These are phyloP conservation scores for Sugiyamaella sp. DNA, from an alignment of 1,139 yeast species.

Conservation along the genomic window DNA sequence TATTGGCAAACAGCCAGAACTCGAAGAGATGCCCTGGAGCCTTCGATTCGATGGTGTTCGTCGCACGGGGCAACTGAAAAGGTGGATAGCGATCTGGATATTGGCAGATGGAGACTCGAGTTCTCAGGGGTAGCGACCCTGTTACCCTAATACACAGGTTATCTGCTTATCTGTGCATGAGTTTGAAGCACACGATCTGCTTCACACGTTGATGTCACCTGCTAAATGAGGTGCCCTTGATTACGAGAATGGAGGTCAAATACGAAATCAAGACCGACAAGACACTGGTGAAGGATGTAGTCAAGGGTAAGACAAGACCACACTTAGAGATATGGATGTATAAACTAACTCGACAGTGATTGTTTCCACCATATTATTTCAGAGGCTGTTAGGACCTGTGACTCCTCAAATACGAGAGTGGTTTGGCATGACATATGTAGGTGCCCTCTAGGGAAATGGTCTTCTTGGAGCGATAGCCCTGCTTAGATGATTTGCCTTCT, in stretches of 20 bases:
- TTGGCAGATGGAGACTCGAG: no score
- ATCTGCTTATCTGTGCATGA: constrained; percentile 4
- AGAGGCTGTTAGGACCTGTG: constrained; percentile 68
- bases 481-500: no score
- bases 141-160: no score
- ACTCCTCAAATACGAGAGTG: constrained; percentile 54
- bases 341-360: constrained; percentile 46
- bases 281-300: constrained; percentile 42
- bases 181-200: no score
- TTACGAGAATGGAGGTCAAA: constrained; percentile 42
- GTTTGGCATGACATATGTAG: constrained; percentile 46
- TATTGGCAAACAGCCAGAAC: no score
- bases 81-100: no score
- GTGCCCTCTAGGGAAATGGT: no score
- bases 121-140: no score
- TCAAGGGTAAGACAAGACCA: constrained; percentile 38
- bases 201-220: background rate
- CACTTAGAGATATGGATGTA: background rate
- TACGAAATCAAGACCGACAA: constrained; percentile 44
- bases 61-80: no score
- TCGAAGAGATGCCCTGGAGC: no score
- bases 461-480: no score
- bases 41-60: no score
- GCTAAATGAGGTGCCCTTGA: constrained; percentile 2
- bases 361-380: constrained; percentile 68